phyloP scores from a whole-genome alignment of 202 grass and related monocot genomes.

The Saccharum hybrid region DNA sequence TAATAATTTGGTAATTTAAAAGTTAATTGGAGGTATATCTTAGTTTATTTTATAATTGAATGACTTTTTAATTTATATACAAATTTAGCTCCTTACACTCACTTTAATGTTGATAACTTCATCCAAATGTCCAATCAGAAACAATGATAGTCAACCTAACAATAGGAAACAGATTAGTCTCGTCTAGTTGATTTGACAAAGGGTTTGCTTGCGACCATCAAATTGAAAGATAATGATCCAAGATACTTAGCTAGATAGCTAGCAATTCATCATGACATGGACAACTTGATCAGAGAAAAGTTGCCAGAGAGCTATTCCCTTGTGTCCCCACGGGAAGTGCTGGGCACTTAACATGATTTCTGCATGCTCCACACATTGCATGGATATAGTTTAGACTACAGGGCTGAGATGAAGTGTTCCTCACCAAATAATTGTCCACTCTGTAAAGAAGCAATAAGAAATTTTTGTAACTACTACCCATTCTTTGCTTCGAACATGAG shows the following conservation, averaged over 20 bases:
- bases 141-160: not conserved
- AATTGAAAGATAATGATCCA: not conserved
- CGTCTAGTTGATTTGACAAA: not conserved
- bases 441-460: slow-evolving; percentile 5
- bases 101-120: not conserved
- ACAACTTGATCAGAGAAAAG: not conserved
- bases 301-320: not conserved
- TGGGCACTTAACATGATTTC: no score
- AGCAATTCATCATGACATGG: not conserved
- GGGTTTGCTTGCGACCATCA: not conserved
- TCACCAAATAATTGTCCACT: not conserved
- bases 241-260: not conserved
- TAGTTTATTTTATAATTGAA: no score
- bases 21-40: no score
- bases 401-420: not conserved
- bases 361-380: no score
- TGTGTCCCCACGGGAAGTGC: not conserved
- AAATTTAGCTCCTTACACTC: no score
- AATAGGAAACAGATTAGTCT: not conserved
- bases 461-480: not conserved
- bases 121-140: slow-evolving; percentile 7
- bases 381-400: no score
- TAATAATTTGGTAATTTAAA: no score
- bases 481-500: not conserved
- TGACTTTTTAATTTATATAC: no score